Conservation (phyloP, 148 eudicot genomes). For the Linanthus parryae region DNA sequence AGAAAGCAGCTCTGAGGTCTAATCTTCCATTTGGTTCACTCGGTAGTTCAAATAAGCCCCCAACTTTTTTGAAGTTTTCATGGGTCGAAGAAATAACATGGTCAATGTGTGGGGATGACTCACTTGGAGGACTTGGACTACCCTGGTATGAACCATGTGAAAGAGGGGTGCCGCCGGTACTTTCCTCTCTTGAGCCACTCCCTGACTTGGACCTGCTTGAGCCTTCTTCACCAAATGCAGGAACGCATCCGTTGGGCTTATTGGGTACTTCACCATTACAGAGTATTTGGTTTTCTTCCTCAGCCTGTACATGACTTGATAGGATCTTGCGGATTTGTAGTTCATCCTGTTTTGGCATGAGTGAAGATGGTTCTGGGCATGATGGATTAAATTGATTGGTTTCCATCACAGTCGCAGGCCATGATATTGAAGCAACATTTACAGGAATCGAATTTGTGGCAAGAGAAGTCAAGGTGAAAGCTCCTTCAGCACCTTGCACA, state of each 20-base stretch:
- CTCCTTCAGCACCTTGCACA: background rate
- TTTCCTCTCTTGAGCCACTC: conserved; percentile 11
- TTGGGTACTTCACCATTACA: background rate
- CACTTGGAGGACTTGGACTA: no score
- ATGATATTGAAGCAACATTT: conserved; percentile 2
- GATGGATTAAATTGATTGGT: background rate
- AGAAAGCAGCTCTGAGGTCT: conserved; percentile 4
- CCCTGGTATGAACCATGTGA: conserved; percentile 6
- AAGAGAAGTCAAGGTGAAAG: conserved; percentile 7
- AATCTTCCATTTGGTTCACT: conserved; percentile 2
- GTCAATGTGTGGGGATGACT: conserved; percentile 7
- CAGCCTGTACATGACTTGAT: no score
- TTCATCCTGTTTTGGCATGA: background rate
- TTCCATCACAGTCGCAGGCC: conserved; percentile 1
- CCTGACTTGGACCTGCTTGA: conserved; percentile 3
- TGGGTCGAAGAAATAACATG: background rate
- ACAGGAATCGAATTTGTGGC: conserved; percentile 10
- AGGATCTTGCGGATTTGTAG: background rate
- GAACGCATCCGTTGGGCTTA: background rate
- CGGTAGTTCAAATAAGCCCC: background rate
- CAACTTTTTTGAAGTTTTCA: background rate
- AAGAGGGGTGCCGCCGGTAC: no score
- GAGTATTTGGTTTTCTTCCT: background rate
- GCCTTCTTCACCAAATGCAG: conserved; percentile 1
- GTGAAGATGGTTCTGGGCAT: background rate